phyloP scores from a whole-genome alignment of 805 yeast species.

The Cyberlindnera mrakii region DNA sequence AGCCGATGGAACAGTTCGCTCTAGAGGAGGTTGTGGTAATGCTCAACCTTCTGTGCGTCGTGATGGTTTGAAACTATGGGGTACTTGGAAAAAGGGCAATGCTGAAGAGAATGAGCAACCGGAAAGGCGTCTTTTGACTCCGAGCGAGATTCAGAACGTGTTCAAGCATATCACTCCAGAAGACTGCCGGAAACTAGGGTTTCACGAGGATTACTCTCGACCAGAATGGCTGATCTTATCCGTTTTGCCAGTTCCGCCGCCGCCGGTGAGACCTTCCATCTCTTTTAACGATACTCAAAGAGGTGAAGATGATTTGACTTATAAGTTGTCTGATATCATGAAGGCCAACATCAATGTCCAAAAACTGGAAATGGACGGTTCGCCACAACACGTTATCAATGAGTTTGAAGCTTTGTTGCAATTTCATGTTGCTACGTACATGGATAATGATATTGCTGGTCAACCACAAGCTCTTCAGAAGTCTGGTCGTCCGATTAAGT shows the following conservation, averaged over 20 bases:
- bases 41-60: constrained; percentile 92
- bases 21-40: constrained; percentile 98
- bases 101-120: constrained; percentile 82
- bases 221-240: constrained; percentile 98
- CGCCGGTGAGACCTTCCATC: constrained; percentile 98
- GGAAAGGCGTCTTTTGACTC: constrained; percentile 82
- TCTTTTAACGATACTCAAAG: constrained; percentile 97
- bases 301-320: constrained; percentile 98
- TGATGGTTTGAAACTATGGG: constrained; percentile 94
- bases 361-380: constrained; percentile 95
- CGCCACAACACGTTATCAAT: constrained; percentile 96
- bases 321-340: constrained; percentile 91
- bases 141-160: constrained; percentile 85
- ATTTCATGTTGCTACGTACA: constrained; percentile 97
- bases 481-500: constrained; percentile 97
- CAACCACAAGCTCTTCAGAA: constrained; percentile 99
- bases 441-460: constrained; percentile 99
- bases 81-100: constrained; percentile 95
- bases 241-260: constrained; percentile 99
- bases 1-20: constrained; percentile 46
- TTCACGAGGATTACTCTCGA: constrained; percentile 92
- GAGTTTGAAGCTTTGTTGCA: constrained; percentile 94
- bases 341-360: constrained; percentile 98
- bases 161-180: constrained; percentile 84
- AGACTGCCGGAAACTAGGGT: constrained; percentile 79